Conservation (phyloP, 2,329 filamentous ascomycete species). For the Sclerotinia subarctica region DNA sequence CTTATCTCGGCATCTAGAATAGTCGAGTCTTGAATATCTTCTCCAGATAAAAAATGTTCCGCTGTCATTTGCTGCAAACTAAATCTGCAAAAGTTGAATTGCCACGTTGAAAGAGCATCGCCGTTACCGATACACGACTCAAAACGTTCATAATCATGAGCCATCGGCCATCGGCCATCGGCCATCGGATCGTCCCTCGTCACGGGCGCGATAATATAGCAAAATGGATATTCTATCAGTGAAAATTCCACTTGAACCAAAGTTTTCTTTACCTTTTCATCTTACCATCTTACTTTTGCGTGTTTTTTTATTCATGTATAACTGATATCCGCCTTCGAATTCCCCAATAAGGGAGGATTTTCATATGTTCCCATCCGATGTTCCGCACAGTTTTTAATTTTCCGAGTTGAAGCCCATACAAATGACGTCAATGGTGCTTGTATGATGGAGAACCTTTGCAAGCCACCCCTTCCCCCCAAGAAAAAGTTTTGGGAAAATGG, state of each 20-base stretch:
- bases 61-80: not conserved
- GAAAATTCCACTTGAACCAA: not conserved
- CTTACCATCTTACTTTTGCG: not conserved
- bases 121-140: not conserved
- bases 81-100: not conserved
- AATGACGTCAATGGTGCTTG: conserved; percentile 8
- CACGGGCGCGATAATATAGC: not conserved
- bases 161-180: not conserved
- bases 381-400: not conserved
- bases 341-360: not conserved
- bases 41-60: not conserved
- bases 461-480: not conserved
- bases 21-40: not conserved
- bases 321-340: not conserved
- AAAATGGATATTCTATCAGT: not conserved
- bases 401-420: not conserved
- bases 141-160: not conserved
- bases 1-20: not conserved
- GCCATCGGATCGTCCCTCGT: not conserved
- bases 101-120: not conserved
- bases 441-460: conserved; percentile 1
- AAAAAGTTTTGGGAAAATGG: not conserved
- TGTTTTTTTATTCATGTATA: not conserved
- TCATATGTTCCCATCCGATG: not conserved
- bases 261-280: not conserved